Evolutionary conservation across 2,329 filamentous ascomycete species (phyloP), one percentile per base, ranked within the genome.

Genomic region (Neopestalotiopsis sp.): DNA sequence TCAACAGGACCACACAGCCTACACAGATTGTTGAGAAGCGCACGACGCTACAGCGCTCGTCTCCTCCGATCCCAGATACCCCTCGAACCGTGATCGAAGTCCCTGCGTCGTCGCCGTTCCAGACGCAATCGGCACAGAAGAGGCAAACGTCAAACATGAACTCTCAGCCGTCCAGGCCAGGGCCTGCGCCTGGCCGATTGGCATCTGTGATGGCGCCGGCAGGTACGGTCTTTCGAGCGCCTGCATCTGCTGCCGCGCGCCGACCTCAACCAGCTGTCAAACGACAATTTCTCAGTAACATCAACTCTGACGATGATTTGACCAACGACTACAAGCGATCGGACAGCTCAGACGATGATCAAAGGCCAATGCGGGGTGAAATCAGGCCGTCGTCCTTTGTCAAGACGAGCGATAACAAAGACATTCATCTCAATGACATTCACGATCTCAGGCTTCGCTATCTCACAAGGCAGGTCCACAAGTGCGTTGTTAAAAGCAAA

Each of bases 31-130:
- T 82, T 4, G 70, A 71, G 66, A 71, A 71, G 61, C 71, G 81
- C 3, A 80, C 81, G 0, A 77, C 77, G 2, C 78, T 84, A 40
- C 72, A 61, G 62, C 74, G 57, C 61, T 79, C 68, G 45, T 80
- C 58, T 49, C 78, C 59, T 81, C 81, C 30, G 84, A 71, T 68
- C n/a, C 75, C 77, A 24, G 71, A 85, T 7, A 86, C 87, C 0
- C 82, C 83, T 9, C 74, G 79, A 32, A 82, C 83, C 42, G 75
- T 83, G 20, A 77, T 98, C 68, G 95, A 97, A 79, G 95, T 98
- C 3, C 91, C 92, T 38, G 93, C 94, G n/a, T 98, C 95, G 3
- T 98, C 95, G 1, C 95, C 94, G 1, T 86, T 91, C 68, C 87
- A 88, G 69, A 80, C 28, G 13, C 34, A 62, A 12, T 67, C 66